These are phyloP conservation scores for Candolleomyces efflorescens DNA, from an alignment of 768 basidiomycete genomes.

Conservation along the genomic window DNA sequence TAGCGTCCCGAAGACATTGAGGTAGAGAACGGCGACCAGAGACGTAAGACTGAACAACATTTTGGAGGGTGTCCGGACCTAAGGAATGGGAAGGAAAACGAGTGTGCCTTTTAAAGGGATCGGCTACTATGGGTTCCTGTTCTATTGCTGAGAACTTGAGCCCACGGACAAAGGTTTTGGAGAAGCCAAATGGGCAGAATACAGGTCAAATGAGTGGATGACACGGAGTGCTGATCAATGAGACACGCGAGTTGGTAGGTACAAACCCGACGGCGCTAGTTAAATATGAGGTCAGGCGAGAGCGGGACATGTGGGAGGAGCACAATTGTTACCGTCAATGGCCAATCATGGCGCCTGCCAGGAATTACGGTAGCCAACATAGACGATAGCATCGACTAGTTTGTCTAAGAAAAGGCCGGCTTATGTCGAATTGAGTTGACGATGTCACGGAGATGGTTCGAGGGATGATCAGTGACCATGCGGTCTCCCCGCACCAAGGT, in stretches of 20 bases:
- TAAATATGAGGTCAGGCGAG: slow-evolving; percentile 8
- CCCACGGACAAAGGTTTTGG: too few relatives aligned
- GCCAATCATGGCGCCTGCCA: background rate
- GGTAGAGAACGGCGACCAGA: background rate
- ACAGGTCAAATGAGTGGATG: background rate
- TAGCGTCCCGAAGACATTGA: background rate
- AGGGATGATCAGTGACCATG: too few relatives aligned
- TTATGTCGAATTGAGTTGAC: too few relatives aligned
- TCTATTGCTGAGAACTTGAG: too few relatives aligned
- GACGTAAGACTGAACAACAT: background rate
- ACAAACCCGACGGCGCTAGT: background rate
- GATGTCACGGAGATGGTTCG: too few relatives aligned
- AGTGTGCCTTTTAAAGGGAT: background rate
- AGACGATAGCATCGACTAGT: too few relatives aligned
- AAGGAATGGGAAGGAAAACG: background rate
- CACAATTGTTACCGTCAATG: background rate
- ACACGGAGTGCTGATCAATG: background rate
- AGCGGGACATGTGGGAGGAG: slow-evolving; percentile 5
- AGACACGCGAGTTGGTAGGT: background rate
- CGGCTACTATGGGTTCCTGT: background rate
- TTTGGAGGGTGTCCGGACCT: background rate
- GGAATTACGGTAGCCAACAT: too few relatives aligned
- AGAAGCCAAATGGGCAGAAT: too few relatives aligned
- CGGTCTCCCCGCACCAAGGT: too few relatives aligned
- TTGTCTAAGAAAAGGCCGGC: too few relatives aligned